These are phyloP conservation scores for Davidsoniella australis DNA, from an alignment of 2,329 filamentous ascomycete species.

Conservation along the genomic window DNA sequence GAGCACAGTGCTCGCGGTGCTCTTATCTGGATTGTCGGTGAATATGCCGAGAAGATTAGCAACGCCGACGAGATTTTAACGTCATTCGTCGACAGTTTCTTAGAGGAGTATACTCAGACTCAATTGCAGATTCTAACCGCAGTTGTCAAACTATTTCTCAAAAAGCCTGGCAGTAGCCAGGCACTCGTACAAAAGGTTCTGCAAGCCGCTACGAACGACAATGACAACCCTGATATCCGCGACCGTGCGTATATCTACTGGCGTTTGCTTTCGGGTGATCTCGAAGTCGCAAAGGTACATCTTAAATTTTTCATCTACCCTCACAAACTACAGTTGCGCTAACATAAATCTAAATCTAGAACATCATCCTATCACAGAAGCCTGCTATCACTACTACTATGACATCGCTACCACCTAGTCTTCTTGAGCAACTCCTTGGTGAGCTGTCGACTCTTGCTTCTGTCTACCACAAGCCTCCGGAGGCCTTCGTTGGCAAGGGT, in stretches of 20 bases:
- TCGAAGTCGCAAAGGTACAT: conserved; percentile 68
- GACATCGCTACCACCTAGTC: conserved; percentile 62
- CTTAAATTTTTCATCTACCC: neutral
- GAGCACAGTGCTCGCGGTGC: conserved; percentile 82
- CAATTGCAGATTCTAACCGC: conserved; percentile 95
- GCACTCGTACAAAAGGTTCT: conserved; percentile 85
- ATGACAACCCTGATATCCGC: conserved; percentile 93
- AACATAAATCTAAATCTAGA: conserved; percentile 23
- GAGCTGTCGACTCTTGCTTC: conserved; percentile 92
- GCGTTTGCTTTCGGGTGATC: conserved; percentile 83
- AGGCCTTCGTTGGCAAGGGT: conserved; percentile 94
- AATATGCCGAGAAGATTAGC: conserved; percentile 97
- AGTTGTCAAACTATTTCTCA: conserved; percentile 92
- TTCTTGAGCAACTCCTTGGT: conserved; percentile 76
- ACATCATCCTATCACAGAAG: conserved; percentile 82
- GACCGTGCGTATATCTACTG: conserved; percentile 97
- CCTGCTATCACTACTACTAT: conserved; percentile 91
- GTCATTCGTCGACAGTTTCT: conserved; percentile 84
- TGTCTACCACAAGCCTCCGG: conserved; percentile 94
- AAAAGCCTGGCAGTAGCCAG: conserved; percentile 86
- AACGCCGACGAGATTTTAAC: conserved; percentile 91
- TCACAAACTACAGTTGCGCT: neutral
- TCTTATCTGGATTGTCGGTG: conserved; percentile 96
- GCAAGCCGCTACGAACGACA: conserved; percentile 80
- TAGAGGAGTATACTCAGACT: conserved; percentile 96